phyloP scores from a whole-genome alignment of 352 stramenopile species.

The Globisporangium perplexum region DNA sequence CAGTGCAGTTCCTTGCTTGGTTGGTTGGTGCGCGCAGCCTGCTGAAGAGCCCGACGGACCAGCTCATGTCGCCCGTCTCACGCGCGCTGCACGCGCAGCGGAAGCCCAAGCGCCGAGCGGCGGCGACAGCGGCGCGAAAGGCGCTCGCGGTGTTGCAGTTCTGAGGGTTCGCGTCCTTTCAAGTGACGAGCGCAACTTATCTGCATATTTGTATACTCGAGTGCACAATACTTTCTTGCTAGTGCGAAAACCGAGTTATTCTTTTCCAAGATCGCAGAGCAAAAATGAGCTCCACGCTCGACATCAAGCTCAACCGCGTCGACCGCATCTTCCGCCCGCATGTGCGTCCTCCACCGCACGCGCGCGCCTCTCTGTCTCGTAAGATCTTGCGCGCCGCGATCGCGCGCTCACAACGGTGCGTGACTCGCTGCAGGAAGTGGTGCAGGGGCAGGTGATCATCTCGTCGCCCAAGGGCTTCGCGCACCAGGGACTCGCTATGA shows the following conservation, averaged over 20 bases:
- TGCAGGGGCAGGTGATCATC: slow-evolving; percentile 84
- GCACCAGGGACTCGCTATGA: slow-evolving; percentile 79
- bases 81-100: slow-evolving; percentile 34
- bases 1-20: neutral
- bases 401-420: neutral
- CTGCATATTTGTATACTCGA: no score
- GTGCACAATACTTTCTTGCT: no score
- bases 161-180: neutral
- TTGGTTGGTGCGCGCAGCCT: slow-evolving; percentile 29
- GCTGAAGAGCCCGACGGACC: slow-evolving; percentile 58
- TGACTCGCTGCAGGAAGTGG: slow-evolving; percentile 41
- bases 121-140: neutral
- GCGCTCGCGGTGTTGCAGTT: slow-evolving; percentile 1
- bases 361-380: neutral
- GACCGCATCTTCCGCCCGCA: slow-evolving; percentile 83
- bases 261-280: neutral
- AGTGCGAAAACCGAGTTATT: neutral
- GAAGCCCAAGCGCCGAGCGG: slow-evolving; percentile 10
- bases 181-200: no score
- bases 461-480: slow-evolving; percentile 81
- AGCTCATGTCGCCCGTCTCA: slow-evolving; percentile 56
- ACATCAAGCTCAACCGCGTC: slow-evolving; percentile 82
- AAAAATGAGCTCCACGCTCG: slow-evolving; percentile 76
- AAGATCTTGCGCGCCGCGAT: neutral
- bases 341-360: slow-evolving; percentile 22